A percentile compares a stretch with the other conserved stretches of the same genome.
phyloP scores from a whole-genome alignment of 2,329 filamentous ascomycete species.

The Setomelanomma holmii region DNA sequence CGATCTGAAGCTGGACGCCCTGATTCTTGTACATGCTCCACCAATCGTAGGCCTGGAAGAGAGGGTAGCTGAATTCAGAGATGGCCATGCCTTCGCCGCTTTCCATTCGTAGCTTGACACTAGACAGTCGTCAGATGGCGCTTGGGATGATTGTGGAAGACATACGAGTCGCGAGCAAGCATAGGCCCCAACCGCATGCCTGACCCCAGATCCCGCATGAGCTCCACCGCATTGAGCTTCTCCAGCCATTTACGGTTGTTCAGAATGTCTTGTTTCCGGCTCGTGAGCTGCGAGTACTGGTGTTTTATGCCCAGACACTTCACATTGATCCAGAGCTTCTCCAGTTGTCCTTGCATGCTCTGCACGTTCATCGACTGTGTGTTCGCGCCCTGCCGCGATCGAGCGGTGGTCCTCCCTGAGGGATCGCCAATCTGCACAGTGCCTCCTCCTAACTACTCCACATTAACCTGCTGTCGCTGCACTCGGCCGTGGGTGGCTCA shows the following conservation, averaged over 20 bases:
- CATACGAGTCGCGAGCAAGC: slow-evolving; percentile 86
- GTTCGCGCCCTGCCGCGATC: slow-evolving; percentile 60
- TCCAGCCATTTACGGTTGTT: slow-evolving; percentile 91
- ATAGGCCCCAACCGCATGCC: slow-evolving; percentile 82
- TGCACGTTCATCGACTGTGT: slow-evolving; percentile 69
- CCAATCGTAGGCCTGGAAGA: slow-evolving; percentile 97
- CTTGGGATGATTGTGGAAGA: slow-evolving; percentile 23
- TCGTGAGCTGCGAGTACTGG: slow-evolving; percentile 68
- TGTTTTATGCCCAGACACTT: slow-evolving; percentile 69
- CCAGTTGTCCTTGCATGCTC: slow-evolving; percentile 73
- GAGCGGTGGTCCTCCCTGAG: slow-evolving; percentile 69
- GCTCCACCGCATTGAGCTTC: slow-evolving; percentile 72
- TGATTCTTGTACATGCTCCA: slow-evolving; percentile 80
- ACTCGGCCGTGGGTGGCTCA: slow-evolving; percentile 37
- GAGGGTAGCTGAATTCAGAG: slow-evolving; percentile 89
- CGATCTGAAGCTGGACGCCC: slow-evolving; percentile 83
- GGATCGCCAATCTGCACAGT: slow-evolving; percentile 83
- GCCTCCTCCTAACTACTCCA: slow-evolving; percentile 67
- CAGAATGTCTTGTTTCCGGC: slow-evolving; percentile 70
- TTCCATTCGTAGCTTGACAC: slow-evolving; percentile 82
- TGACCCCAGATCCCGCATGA: slow-evolving; percentile 76
- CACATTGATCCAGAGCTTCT: slow-evolving; percentile 77
- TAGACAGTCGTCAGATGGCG: slow-evolving; percentile 39
- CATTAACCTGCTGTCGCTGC: slow-evolving; percentile 29
- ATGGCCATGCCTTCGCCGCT: slow-evolving; percentile 92